Evolutionary conservation across 1,139 yeast species (phyloP), one percentile per base, ranked within the genome.

Genomic region (Yamadazyma conglobata): DNA sequence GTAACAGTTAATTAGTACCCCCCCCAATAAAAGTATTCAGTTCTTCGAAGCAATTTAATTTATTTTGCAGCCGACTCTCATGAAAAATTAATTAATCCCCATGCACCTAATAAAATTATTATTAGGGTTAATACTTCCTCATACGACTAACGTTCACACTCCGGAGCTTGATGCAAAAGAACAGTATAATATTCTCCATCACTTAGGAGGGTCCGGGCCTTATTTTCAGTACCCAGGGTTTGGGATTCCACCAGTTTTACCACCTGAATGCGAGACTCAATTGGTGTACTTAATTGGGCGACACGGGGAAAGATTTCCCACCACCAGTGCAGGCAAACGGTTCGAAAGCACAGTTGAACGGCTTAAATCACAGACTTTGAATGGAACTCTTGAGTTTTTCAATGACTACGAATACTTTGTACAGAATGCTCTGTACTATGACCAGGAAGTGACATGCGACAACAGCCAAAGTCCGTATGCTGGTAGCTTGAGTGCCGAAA

Each of bases 261-360:
- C 88, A 6, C 60, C 50, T 3, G 64, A 64, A 28, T 74, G 85
- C 48, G 51, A 59, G 7, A 63, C 80, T 28, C 79, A 77, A 39
- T 87, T 79, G 50, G 84, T 79, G n/a, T 79, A 77, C 40, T 56
- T 77, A 38, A 58, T 77, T 30, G 65, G 72, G 35, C 70, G 91
- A 49, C 91, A 83, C 46, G 91, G 89, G n/a, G 88, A 80, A 48
- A 62, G 91, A 45, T 82, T 65, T 49, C 88, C 86, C 12, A 55
- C 64, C 3, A 46, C 46, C 11, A 42, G 50, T 17, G 47, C 50
- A 11, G 70, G 69, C 12, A 28, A 44, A 30, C 30, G 40, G 12
- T 53, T 51, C 39, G 51, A 54, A 19, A 42, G 47, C 2, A 55
- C 59, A 2, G 28, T 40, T 15, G 22, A 28, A 2, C 21, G 27